Conservation (phyloP, 345 rosid genomes). For the Lepidium africanum region DNA sequence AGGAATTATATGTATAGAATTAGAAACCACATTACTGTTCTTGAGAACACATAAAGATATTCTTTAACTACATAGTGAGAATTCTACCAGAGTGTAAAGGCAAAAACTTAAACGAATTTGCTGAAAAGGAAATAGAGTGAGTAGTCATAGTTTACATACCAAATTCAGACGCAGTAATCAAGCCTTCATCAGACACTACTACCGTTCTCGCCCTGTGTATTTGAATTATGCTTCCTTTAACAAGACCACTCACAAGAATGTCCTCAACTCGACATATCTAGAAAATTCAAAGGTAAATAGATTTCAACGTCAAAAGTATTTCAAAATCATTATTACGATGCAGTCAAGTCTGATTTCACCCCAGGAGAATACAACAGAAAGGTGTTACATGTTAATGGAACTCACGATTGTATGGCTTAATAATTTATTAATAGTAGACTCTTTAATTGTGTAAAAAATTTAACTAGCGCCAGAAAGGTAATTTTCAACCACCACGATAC, state of each 20-base stretch:
- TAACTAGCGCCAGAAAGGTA: background rate
- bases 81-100: background rate
- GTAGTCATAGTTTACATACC: conserved; percentile 38
- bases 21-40: conserved; percentile 16
- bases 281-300: background rate
- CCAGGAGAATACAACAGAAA: background rate
- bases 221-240: conserved; percentile 90
- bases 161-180: conserved; percentile 76
- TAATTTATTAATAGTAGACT: background rate
- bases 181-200: conserved; percentile 55
- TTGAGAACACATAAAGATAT: background rate
- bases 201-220: conserved; percentile 87
- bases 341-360: background rate
- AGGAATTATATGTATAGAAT: background rate
- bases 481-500: conserved; percentile 11
- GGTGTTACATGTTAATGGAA: background rate
- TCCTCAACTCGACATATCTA: conserved; percentile 98
- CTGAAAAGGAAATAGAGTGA: background rate
- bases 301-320: background rate
- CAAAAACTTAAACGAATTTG: background rate
- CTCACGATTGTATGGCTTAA: background rate
- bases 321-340: conserved; percentile 1
- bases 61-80: background rate
- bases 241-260: conserved; percentile 73
- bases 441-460: background rate